Conservation (phyloP, 176 grass and related monocot species). For the Elymus sibiricus region DNA sequence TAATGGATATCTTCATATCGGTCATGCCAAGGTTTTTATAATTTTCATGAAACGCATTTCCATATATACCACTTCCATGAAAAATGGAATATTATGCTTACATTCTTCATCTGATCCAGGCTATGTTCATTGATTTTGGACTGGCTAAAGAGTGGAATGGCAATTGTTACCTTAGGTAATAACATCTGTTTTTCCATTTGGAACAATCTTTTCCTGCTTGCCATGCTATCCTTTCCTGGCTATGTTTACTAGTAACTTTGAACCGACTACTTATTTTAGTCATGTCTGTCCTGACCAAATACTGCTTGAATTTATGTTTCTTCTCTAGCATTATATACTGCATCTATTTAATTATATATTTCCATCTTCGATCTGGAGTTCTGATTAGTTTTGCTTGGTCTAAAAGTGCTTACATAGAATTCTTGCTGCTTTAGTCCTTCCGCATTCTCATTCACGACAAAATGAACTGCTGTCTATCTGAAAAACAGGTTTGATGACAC, state of each 20-base stretch:
- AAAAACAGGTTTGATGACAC: slow-evolving; percentile 94
- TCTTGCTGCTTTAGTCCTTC: not conserved
- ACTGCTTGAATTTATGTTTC: not conserved
- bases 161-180: slow-evolving; percentile 86
- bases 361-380: not conserved
- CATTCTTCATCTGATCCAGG: slow-evolving; percentile 56
- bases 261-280: not conserved
- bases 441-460: not conserved
- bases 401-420: not conserved
- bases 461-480: not conserved
- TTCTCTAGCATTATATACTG: not conserved
- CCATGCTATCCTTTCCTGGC: not conserved
- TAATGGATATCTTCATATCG: slow-evolving; percentile 94
- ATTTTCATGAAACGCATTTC: slow-evolving; percentile 10
- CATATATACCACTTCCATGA: slow-evolving; percentile 15
- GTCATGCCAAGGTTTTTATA: slow-evolving; percentile 73
- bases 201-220: slow-evolving; percentile 17
- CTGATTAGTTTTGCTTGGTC: not conserved
- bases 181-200: not conserved
- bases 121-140: slow-evolving; percentile 99
- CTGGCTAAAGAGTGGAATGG: slow-evolving; percentile 90
- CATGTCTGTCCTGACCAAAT: not conserved
- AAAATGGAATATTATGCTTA: slow-evolving; percentile 28
- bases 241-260: not conserved
- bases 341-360: not conserved